phyloP scores from a whole-genome alignment of 2,329 filamentous ascomycete species.

The Colletotrichum tanaceti region DNA sequence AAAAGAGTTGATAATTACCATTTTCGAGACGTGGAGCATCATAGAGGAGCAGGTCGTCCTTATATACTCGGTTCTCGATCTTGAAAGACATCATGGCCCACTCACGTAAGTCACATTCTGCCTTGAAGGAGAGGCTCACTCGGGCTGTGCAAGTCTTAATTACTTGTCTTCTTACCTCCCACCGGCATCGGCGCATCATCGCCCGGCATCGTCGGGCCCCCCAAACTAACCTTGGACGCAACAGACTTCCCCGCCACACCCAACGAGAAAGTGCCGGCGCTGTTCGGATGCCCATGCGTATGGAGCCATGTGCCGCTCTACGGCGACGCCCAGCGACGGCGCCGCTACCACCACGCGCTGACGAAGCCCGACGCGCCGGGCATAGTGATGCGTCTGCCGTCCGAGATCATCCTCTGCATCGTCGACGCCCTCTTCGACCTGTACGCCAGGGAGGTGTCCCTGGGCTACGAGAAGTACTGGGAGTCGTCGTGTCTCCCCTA shows the following conservation, averaged over 20 bases:
- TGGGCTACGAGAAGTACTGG: constrained; percentile 38
- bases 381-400: constrained; percentile 22
- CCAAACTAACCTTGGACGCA: background rate
- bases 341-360: constrained; percentile 18
- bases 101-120: constrained; percentile 10
- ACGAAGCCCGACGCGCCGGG: constrained; percentile 20
- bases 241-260: constrained; percentile 14
- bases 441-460: constrained; percentile 25
- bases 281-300: constrained; percentile 36
- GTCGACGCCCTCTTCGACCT: constrained; percentile 37
- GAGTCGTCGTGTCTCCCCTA: constrained; percentile 37
- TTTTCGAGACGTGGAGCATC: background rate
- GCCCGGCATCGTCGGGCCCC: background rate
- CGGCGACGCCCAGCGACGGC: constrained; percentile 20
- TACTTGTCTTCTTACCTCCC: too few relatives aligned
- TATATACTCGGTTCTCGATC: too few relatives aligned
- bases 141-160: background rate
- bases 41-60: background rate
- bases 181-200: too few relatives aligned
- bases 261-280: constrained; percentile 27
- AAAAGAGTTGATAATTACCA: background rate
- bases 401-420: constrained; percentile 38
- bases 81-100: background rate
- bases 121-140: too few relatives aligned
- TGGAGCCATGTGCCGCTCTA: constrained; percentile 39